Conservation (phyloP, 208 protist genomes). For the Acanthamoeba culbertsoni region DNA sequence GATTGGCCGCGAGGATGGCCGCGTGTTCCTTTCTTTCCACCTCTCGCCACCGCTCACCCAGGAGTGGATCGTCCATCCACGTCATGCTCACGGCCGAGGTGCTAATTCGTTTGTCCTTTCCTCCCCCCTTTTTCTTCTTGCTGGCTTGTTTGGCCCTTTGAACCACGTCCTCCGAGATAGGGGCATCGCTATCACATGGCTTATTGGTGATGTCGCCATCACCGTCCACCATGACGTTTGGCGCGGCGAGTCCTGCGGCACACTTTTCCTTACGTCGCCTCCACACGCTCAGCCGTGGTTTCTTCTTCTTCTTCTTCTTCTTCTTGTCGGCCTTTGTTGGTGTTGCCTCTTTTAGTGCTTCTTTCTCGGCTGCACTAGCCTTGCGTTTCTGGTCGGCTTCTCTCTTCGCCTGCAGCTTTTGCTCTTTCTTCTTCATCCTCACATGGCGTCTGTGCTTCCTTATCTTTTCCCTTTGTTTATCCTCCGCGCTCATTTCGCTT, state of each 20-base stretch:
- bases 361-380: neutral
- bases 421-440: neutral
- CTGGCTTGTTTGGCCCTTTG: neutral
- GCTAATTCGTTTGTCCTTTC: neutral
- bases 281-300: conserved; percentile 33
- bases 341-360: neutral
- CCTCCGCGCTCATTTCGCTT: neutral
- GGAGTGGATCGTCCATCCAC: neutral
- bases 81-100: neutral
- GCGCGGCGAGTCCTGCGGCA: neutral
- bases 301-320: neutral
- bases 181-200: neutral
- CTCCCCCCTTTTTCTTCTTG: neutral
- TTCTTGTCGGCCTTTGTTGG: neutral
- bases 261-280: neutral
- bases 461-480: neutral
- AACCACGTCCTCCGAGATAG: neutral
- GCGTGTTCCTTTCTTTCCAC: too few species aligned
- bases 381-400: neutral
- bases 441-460: neutral
- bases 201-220: neutral
- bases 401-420: neutral
- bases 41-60: neutral
- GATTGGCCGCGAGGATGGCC: too few species aligned
- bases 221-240: too few species aligned